Evolutionary conservation across 208 protist species (phyloP), one percentile per base, ranked within the genome.

Genomic region (Phytomonas serpens): DNA sequence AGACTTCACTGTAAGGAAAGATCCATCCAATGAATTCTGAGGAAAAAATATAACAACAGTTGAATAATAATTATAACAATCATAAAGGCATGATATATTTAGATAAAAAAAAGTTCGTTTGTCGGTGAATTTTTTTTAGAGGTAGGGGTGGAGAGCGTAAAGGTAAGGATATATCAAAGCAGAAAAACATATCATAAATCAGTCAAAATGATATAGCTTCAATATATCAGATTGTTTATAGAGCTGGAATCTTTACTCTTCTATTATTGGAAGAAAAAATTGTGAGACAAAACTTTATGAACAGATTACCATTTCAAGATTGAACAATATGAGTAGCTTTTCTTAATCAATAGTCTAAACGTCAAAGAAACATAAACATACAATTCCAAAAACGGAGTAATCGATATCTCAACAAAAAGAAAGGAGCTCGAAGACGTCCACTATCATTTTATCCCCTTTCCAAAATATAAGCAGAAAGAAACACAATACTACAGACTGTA

Each of bases 151-250:
- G n/a, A n/a, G n/a, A n/a, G n/a, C n/a, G n/a, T n/a, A n/a, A n/a
- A 36, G 34, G 34, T 7, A 62, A 36, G 19, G 9, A 19, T 63
- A 32, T 11, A 47, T 30, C 57, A 63, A 68, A 67, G 32, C 29
- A 68, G 62, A 68, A 63, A 4, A 66, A 6, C 6, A 57, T 71
- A 47, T 47, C 68, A 63, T 57, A 16, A 33, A 68, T 61, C 7
- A 37, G 38, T 0, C 42, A 72, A 4, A 62, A 34, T 42, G 6
- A 72, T 33, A 40, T 11, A 47, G 2, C 16, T 19, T 47, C 40
- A 47, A 47, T 47, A 47, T 47, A 47, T 10, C 40, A 16, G 14
- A 11, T 10, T 19, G 40, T 47, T 19, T 47, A 10, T 14, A 23
- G 16, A 47, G 16, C 40, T 47, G 2, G 14, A 11, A 14, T 16